phyloP scores from a whole-genome alignment of 2,329 filamentous ascomycete genomes.

The Aureobasidium sp. region DNA sequence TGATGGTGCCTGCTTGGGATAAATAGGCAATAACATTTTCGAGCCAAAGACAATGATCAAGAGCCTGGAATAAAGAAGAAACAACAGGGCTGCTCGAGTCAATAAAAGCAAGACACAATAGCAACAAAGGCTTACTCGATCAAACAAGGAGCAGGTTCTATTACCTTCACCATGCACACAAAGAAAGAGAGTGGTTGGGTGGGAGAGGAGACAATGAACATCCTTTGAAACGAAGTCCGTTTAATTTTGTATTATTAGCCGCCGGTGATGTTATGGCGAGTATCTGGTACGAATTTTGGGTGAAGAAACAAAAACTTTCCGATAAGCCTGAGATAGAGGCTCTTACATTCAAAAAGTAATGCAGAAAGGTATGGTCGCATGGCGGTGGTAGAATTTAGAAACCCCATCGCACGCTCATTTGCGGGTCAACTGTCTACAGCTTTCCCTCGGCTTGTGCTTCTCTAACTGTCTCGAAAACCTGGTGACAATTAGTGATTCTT shows the following conservation, averaged over 20 bases:
- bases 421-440: constrained; percentile 18
- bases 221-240: constrained; percentile 2
- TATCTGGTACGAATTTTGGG: constrained; percentile 2
- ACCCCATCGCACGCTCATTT: neutral
- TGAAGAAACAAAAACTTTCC: neutral
- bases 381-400: neutral
- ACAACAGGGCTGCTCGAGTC: neutral
- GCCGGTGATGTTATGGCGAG: constrained; percentile 6
- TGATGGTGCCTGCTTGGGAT: neutral
- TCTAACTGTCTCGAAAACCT: constrained; percentile 93
- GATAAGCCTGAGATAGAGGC: neutral
- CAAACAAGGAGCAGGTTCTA: neutral
- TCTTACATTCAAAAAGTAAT: neutral
- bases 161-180: neutral
- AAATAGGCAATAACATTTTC: neutral
- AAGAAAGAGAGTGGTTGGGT: neutral
- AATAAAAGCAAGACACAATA: constrained; percentile 12
- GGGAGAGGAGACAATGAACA: neutral
- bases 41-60: neutral
- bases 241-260: constrained; percentile 13
- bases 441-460: constrained; percentile 46
- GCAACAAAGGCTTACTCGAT: neutral
- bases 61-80: constrained; percentile 1
- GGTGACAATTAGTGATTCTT: constrained; percentile 26
- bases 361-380: neutral